Evolutionary conservation across 2,329 filamentous ascomycete species (phyloP).

Genomic region (Penicillium sp.): DNA sequence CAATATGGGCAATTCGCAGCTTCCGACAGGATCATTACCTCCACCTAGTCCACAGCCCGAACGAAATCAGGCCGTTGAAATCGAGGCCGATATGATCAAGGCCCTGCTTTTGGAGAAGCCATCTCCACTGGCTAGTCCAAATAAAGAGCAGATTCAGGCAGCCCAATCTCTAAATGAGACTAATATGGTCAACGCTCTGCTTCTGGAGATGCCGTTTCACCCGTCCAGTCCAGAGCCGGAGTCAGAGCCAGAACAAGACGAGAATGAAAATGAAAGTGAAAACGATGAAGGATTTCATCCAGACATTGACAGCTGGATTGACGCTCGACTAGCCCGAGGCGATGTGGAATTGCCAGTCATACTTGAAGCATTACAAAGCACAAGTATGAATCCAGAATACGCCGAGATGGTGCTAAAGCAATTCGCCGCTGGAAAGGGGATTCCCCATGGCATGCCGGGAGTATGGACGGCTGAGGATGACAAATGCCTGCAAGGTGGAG

Average conservation of each 20-base stretch:
- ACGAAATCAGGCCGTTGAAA: neutral
- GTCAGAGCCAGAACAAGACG: slow-evolving; percentile 21
- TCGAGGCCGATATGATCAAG: neutral
- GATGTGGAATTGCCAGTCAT: slow-evolving; percentile 31
- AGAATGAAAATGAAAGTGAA: slow-evolving; percentile 17
- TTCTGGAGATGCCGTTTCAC: slow-evolving; percentile 34
- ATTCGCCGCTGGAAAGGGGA: slow-evolving; percentile 30
- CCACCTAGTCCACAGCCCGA: neutral
- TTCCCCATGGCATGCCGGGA: slow-evolving; percentile 44
- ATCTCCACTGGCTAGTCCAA: neutral
- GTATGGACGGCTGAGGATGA: slow-evolving; percentile 53
- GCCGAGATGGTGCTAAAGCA: slow-evolving; percentile 38
- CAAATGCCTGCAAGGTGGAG: slow-evolving; percentile 31
- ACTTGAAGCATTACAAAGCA: slow-evolving; percentile 37
- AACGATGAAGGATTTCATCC: slow-evolving; percentile 12
- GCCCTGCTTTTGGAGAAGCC: slow-evolving; percentile 5
- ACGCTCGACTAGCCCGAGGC: slow-evolving; percentile 31
- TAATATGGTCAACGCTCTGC: neutral
- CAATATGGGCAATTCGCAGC: no score
- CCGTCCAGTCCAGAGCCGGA: slow-evolving; percentile 24
- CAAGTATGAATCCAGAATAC: slow-evolving; percentile 42
- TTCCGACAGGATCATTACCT: no score
- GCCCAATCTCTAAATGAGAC: neutral
- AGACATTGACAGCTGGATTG: slow-evolving; percentile 43
- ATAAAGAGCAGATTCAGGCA: neutral